These are phyloP conservation scores for Lasiosphaeriaceae sp. DNA, from an alignment of 495 filamentous ascomycete species.

Conservation along the genomic window DNA sequence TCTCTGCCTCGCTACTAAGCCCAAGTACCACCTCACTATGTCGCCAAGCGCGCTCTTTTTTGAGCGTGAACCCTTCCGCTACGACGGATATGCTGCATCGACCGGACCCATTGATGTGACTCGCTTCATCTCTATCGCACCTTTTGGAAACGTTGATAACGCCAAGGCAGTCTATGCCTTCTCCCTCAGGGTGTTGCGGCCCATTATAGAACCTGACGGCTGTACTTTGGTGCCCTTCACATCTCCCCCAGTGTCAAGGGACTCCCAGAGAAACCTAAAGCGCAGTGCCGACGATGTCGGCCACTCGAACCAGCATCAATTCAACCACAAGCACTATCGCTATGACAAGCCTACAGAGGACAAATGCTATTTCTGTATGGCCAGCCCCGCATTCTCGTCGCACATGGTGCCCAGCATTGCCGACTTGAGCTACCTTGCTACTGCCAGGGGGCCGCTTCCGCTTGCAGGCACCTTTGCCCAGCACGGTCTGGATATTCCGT, in stretches of 20 bases:
- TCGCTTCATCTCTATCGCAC: conserved; percentile 82
- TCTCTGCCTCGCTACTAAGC: conserved; percentile 69
- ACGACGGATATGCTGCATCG: conserved; percentile 16
- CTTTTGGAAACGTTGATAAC: conserved; percentile 66
- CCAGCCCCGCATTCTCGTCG: conserved; percentile 72
- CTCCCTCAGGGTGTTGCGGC: conserved; percentile 41
- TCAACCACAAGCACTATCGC: conserved; percentile 41
- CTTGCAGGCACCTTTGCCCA: conserved; percentile 59
- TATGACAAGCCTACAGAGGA: conserved; percentile 57
- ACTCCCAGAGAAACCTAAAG: conserved; percentile 41
- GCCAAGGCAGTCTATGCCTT: conserved; percentile 92
- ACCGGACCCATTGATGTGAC: conserved; percentile 58
- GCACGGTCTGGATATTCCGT: conserved; percentile 64
- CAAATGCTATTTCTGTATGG: conserved; percentile 91
- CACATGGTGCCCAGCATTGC: conserved; percentile 90
- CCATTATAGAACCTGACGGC: conserved; percentile 54
- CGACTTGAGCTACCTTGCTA: conserved; percentile 79
- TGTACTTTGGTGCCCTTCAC: conserved; percentile 71
- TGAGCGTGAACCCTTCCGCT: conserved; percentile 81
- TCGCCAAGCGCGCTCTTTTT: conserved; percentile 64
- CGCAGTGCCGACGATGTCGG: conserved; percentile 55
- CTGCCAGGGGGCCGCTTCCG: conserved; percentile 84
- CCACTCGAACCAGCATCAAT: conserved; percentile 52
- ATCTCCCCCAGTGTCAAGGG: conserved; percentile 54
- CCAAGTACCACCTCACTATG: conserved; percentile 81